A percentile compares a stretch with the other conserved stretches of the same genome.
These are phyloP conservation scores for Citrus unshiu DNA, from an alignment of 345 rosid genomes.

Conservation along the genomic window DNA sequence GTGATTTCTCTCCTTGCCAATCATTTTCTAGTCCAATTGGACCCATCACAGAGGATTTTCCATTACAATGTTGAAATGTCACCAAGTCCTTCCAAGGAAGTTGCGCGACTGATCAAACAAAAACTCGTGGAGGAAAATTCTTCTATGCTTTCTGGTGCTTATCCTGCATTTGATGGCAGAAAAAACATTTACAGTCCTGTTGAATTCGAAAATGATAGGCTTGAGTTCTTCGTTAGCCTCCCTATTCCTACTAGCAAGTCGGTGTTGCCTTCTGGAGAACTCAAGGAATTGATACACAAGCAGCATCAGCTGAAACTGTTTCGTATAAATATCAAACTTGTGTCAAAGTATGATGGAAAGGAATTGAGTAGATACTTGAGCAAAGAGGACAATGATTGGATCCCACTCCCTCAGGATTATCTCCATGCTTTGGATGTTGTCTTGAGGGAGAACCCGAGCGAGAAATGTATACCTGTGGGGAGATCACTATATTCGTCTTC, in stretches of 20 bases:
- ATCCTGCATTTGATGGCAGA: conserved; percentile 85
- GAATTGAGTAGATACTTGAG: conserved; percentile 53
- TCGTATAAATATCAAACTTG: conserved; percentile 67
- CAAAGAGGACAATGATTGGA: conserved; percentile 67
- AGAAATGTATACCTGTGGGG: conserved; percentile 69
- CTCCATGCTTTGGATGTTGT: conserved; percentile 93
- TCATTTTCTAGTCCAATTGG: conserved; percentile 81
- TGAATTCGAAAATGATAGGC: conserved; percentile 80
- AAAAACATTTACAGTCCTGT: conserved; percentile 76
- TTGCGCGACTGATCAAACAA: conserved; percentile 80
- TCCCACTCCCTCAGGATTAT: conserved; percentile 89
- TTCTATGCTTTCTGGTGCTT: conserved; percentile 51
- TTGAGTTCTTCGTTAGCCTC: conserved; percentile 80
- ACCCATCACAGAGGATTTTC: conserved; percentile 64
- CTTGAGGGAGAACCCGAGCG: conserved; percentile 75
- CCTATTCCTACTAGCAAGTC: conserved; percentile 61
- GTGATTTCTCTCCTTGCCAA: conserved; percentile 81
- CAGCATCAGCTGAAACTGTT: conserved; percentile 57
- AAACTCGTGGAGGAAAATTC: conserved; percentile 62
- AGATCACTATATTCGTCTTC: conserved; percentile 80
- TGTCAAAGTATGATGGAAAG: conserved; percentile 80
- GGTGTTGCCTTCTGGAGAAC: conserved; percentile 18
- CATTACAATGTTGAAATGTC: conserved; percentile 89
- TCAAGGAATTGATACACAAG: conserved; percentile 44
- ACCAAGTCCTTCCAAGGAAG: conserved; percentile 75